Evolutionary conservation across 805 yeast species (phyloP), one percentile per base, ranked within the genome.

Genomic region (Pichia deserticola): DNA sequence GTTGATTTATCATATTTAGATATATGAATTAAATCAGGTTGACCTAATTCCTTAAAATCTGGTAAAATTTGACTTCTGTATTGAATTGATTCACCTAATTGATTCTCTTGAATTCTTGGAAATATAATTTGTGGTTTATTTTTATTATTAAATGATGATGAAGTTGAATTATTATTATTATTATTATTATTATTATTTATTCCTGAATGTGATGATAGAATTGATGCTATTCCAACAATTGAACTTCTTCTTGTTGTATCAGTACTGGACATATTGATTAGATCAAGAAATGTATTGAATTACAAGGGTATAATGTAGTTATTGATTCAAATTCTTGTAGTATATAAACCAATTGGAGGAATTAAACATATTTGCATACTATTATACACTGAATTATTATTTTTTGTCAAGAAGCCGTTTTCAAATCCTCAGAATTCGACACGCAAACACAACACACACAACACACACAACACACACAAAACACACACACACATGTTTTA

Each of bases 11-110:
- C 74, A 49, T 68, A 68, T 34, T 65, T 61, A n/a, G 76, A 66
- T n/a, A 72, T 55, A 56, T 75, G 85, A 3, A 82, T 79, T 50
- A 86, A 68, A 64, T 86, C 95, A 4, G 89, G 84, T 3, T 89
- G 87, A 0, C 95, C 95, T 27, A 84, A 60, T n/a, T 81, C 82
- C 47, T 62, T 65, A 52, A 74, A 75, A 8, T 70, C 59, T 0
- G 72, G 59, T 27, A 81, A 55, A 0, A 70, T 55, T 4, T 62
- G 59, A 5, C 78, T 74, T 45, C 87, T 70, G n/a, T 72, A 65
- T 13, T 70, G 73, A 29, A 82, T 62, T n/a, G 82, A 70, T 50
- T 77, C 79, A 1, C 82, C 81, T 13, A 72, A 66, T 13, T 67
- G 66, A n/a, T 57, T 62, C 59, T 82, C 87, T 37, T 67, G 61